Base-by-base conservation (phyloP, 2,329 filamentous ascomycete species). In the Bimuria novae-zelandiae region DNA sequence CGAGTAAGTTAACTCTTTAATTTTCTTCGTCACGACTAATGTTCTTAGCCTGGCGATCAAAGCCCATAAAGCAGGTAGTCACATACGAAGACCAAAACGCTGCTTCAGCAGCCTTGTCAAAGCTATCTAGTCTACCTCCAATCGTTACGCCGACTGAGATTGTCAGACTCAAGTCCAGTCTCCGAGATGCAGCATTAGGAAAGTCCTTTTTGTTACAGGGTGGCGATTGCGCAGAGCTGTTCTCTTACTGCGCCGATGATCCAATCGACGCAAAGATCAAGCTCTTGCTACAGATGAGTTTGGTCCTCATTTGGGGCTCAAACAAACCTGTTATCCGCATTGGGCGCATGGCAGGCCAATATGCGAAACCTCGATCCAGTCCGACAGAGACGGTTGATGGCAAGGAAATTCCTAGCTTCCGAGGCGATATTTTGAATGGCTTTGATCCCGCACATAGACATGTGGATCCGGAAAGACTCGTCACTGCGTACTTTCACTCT, bases 231-330 rank as follows among this genome's bases (percentile, higher is more conserved):
- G 94, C 94, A 14, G 94, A 99, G 78, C 83, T 97, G 8, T 99
- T 99, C 69, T 91, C 94, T 75, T 99, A 99, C 80, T 99, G 94
- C 76, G 87, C 89, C 65, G 88, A 92, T 72, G 83, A 84, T 12
- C 89, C 89, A 60, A 97, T 99, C 63, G 92, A 97, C 76, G 89
- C 90, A 58, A 99, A 97, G 80, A 91, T 97, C 75, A 97, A 97
- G 78, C 84, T 99, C 22, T 83, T 99, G 25, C 80, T 99, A 54
- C 94, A 99, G 77, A 97, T 99, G 93, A 96, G 90, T 61, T 79
- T 99, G 63, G 90, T 99, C 1, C 81, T 99, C 55, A 92, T 97
- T 72, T 97, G 92, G 88, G 94, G 90, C 32, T 80, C 82, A 21
- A 86, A 87, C 65, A 87, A 87, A 68, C 89, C 90, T 5, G 92